Percentiles rank a stretch among this genome's conserved stretches.
Evolutionary conservation across 148 eudicot genomes (phyloP).

Genomic region (Cornus florida): DNA sequence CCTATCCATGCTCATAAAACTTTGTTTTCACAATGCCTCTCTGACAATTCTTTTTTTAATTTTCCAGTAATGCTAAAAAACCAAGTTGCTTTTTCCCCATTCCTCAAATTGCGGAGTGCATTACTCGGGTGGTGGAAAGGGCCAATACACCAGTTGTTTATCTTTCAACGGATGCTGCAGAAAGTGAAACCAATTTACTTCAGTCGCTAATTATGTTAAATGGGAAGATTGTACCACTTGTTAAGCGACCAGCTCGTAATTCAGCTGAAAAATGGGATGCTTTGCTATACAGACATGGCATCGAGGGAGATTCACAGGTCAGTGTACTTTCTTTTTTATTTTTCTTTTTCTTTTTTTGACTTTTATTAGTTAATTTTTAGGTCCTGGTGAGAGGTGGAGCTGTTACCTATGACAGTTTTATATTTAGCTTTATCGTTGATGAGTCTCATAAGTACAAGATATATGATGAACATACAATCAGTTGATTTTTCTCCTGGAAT

Average conservation of each 20-base stretch:
- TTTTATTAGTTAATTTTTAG: too few relatives aligned
- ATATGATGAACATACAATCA: background rate
- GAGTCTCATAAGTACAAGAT: background rate
- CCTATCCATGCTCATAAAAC: background rate
- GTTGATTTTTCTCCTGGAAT: background rate
- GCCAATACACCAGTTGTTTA: constrained; percentile 81
- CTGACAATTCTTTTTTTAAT: background rate
- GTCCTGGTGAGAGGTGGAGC: background rate
- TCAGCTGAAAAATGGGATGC: constrained; percentile 99
- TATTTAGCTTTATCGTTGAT: background rate
- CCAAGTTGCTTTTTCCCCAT: constrained; percentile 92
- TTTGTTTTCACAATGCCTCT: background rate
- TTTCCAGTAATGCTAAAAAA: constrained; percentile 79
- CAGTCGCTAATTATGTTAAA: constrained; percentile 66
- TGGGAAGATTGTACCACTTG: constrained; percentile 84
- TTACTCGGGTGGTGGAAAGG: constrained; percentile 69
- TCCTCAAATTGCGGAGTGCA: constrained; percentile 96
- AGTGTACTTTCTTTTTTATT: constrained; percentile 17
- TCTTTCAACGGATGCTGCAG: constrained; percentile 98
- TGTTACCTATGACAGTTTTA: background rate
- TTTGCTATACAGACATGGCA: constrained; percentile 74
- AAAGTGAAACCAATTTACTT: constrained; percentile 84
- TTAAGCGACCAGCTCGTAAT: constrained; percentile 70
- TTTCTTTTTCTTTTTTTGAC: too few relatives aligned
- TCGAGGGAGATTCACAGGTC: constrained; percentile 82